phyloP scores from a whole-genome alignment of 139 green algal species.

The Gonium pectorale region DNA sequence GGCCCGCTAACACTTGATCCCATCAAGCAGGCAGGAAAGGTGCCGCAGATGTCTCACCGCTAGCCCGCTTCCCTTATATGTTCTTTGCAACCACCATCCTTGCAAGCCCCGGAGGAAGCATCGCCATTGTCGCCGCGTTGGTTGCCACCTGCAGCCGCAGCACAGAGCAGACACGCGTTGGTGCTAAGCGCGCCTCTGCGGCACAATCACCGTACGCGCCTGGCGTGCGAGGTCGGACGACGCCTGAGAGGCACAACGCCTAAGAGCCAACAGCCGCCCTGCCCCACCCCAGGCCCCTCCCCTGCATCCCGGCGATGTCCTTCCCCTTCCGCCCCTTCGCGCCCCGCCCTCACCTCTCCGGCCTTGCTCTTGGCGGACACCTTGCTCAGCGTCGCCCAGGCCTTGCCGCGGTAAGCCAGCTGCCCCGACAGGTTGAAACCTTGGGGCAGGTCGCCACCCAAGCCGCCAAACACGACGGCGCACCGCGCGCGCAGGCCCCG shows the following conservation, averaged over 20 bases:
- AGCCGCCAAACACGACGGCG: not conserved
- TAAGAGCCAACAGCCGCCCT: too few relatives aligned
- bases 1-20: too few relatives aligned
- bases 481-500: not conserved
- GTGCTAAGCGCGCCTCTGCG: too few relatives aligned
- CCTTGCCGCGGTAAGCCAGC: conserved; percentile 8
- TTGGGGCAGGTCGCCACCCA: not conserved
- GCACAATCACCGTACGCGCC: too few relatives aligned
- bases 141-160: conserved; percentile 2
- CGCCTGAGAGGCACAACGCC: too few relatives aligned
- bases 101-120: not conserved
- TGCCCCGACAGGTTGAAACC: not conserved
- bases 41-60: too few relatives aligned
- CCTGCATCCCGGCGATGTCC: too few relatives aligned
- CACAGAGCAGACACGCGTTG: not conserved
- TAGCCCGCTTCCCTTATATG: too few relatives aligned
- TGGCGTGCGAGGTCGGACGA: too few relatives aligned
- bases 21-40: too few relatives aligned
- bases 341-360: not conserved
- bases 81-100: not conserved
- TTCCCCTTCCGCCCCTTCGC: too few relatives aligned
- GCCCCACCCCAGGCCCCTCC: too few relatives aligned
- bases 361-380: not conserved
- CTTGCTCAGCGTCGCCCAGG: not conserved
- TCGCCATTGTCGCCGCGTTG: not conserved